phyloP scores from a whole-genome alignment of 83 land plant species.

The Picea abies region DNA sequence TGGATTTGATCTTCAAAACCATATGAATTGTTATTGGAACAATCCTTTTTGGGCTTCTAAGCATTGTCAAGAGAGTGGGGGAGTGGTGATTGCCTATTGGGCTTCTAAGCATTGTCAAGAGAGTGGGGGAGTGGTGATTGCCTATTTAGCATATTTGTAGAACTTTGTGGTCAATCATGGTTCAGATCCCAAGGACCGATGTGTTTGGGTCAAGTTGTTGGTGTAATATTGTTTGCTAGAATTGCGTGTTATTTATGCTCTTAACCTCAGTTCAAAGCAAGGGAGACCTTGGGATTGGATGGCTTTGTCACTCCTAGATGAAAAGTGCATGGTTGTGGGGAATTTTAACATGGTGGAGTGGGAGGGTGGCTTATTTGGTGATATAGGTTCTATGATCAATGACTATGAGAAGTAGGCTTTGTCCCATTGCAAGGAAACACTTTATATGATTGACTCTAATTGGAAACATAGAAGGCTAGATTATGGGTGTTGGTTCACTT shows the following conservation, averaged over 20 bases:
- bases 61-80: too few species aligned
- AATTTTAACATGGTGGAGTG: not conserved
- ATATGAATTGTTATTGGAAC: too few species aligned
- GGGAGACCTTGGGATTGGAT: not conserved
- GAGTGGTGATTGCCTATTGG: too few species aligned
- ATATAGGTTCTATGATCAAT: not conserved
- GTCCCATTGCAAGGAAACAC: not conserved
- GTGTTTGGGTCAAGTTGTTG: not conserved
- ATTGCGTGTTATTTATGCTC: not conserved
- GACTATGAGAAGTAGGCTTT: not conserved
- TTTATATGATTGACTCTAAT: too few species aligned
- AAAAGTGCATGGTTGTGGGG: not conserved
- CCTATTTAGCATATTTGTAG: too few species aligned
- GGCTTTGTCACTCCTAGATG: not conserved
- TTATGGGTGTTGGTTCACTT: not conserved
- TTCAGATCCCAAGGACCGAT: too few species aligned
- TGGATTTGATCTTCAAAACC: too few species aligned
- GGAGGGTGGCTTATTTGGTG: not conserved
- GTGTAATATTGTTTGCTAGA: not conserved
- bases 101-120: too few species aligned
- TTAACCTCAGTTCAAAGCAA: not conserved
- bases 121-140: too few species aligned
- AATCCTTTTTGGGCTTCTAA: too few species aligned
- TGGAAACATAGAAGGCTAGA: not conserved
- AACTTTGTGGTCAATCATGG: too few species aligned